phyloP scores from a whole-genome alignment of 495 filamentous ascomycete species.

The Chaetomium tenue region DNA sequence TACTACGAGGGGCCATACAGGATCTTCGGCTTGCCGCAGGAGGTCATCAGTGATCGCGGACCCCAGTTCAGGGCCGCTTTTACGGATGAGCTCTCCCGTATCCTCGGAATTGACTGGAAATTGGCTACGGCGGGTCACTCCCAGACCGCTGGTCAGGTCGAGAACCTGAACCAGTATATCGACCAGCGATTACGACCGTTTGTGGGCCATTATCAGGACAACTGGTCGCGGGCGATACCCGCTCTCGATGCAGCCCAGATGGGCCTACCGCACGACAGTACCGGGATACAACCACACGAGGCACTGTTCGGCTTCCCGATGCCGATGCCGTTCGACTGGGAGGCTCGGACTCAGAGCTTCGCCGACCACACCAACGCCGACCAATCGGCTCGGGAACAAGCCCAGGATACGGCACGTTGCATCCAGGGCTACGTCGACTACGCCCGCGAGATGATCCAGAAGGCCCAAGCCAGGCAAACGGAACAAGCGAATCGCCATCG shows the following conservation, averaged over 20 bases:
- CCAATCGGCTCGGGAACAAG: neutral
- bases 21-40: too few relatives aligned
- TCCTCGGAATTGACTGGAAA: neutral
- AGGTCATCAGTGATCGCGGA: neutral
- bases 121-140: neutral
- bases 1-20: too few relatives aligned
- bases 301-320: constrained; percentile 4
- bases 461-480: constrained; percentile 1
- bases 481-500: constrained; percentile 15
- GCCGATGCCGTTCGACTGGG: constrained; percentile 16
- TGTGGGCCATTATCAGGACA: constrained; percentile 1
- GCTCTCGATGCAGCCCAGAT: constrained; percentile 6
- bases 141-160: neutral
- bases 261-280: constrained; percentile 11
- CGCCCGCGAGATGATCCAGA: constrained; percentile 1
- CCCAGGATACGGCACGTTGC: neutral
- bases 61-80: neutral
- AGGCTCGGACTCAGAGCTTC: neutral
- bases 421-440: constrained; percentile 5
- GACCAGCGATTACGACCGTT: neutral
- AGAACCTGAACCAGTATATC: constrained; percentile 2
- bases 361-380: neutral
- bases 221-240: neutral
- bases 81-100: neutral
- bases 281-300: constrained; percentile 7